Percentiles rank a stretch among this genome's conserved stretches.
Evolutionary conservation across 2,329 filamentous ascomycete genomes (phyloP).

Genomic region (Pseudocercospora macadamiae): DNA sequence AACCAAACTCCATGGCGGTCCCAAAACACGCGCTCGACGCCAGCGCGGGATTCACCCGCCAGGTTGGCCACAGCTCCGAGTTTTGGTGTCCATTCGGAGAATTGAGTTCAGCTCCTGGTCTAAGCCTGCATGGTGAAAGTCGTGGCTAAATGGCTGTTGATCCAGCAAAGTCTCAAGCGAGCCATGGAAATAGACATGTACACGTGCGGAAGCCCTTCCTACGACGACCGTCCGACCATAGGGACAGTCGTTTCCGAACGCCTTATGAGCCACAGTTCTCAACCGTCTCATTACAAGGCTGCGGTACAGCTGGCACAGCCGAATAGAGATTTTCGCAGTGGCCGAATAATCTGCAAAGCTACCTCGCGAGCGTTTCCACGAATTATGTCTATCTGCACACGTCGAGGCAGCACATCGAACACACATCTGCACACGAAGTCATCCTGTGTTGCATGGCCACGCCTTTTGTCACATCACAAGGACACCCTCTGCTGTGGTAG

Average conservation of each 20-base stretch:
- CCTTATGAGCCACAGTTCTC: slow-evolving; percentile 1
- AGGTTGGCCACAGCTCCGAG: neutral
- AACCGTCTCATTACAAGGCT: neutral
- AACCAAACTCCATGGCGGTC: neutral
- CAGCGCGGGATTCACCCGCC: neutral
- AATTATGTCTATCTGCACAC: too few relatives aligned
- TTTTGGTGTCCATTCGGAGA: neutral
- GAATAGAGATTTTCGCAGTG: too few relatives aligned
- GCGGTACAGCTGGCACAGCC: neutral
- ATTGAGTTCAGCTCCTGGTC: neutral
- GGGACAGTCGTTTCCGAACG: neutral
- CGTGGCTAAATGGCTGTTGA: neutral
- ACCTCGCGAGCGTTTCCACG: too few relatives aligned
- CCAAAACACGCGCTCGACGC: neutral
- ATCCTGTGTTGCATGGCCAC: neutral
- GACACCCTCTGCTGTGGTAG: neutral
- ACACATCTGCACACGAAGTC: neutral
- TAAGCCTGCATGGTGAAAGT: neutral
- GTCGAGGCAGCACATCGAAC: too few relatives aligned
- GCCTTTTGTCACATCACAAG: neutral
- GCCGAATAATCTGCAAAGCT: too few relatives aligned
- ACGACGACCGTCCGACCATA: neutral
- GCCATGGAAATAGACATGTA: neutral
- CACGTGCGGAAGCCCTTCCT: neutral
- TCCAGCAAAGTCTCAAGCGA: neutral